A percentile compares a stretch with the other conserved stretches of the same genome.
Evolutionary conservation across 371 early-diverging fungal species (phyloP).

Genomic region (Mortierella sp.): DNA sequence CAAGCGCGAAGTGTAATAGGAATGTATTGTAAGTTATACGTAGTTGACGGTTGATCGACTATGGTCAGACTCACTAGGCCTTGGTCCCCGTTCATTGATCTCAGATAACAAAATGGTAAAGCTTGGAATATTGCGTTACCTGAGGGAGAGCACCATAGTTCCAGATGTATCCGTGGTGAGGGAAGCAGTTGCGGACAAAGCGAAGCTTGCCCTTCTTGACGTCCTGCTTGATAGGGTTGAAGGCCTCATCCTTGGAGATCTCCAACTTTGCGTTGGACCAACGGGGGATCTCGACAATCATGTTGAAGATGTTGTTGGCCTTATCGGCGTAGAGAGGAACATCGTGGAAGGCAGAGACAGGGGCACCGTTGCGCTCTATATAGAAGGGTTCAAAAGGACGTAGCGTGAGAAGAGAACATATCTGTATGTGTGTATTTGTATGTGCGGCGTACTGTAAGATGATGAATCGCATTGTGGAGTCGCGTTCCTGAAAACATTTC

Average conservation of each 20-base stretch:
- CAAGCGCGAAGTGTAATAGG: too few relatives aligned
- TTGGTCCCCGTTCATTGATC: too few relatives aligned
- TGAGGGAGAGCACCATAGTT: constrained; percentile 99
- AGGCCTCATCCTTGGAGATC: constrained; percentile 91
- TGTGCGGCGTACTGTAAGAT: not conserved
- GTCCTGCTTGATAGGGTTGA: constrained; percentile 99
- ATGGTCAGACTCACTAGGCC: too few relatives aligned
- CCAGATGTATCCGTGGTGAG: constrained; percentile 99
- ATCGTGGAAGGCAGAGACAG: constrained; percentile 98
- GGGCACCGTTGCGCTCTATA: constrained; percentile 73
- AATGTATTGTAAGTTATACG: too few relatives aligned
- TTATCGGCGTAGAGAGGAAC: constrained; percentile 94
- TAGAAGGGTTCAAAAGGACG: not conserved
- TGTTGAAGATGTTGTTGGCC: constrained; percentile 90
- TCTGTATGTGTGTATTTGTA: too few relatives aligned
- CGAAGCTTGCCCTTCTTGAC: constrained; percentile 98
- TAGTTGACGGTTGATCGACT: too few relatives aligned
- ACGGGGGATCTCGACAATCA: constrained; percentile 99
- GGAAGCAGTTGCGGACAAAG: constrained; percentile 99
- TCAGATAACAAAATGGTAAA: too few relatives aligned
- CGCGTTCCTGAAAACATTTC: not conserved
- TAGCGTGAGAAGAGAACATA: not conserved
- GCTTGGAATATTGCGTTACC: constrained; percentile 62
- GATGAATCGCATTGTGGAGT: not conserved
- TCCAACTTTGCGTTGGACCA: constrained; percentile 99